These are phyloP conservation scores for Ogataea degrootiae DNA, from an alignment of 805 yeast genomes.

Conservation along the genomic window DNA sequence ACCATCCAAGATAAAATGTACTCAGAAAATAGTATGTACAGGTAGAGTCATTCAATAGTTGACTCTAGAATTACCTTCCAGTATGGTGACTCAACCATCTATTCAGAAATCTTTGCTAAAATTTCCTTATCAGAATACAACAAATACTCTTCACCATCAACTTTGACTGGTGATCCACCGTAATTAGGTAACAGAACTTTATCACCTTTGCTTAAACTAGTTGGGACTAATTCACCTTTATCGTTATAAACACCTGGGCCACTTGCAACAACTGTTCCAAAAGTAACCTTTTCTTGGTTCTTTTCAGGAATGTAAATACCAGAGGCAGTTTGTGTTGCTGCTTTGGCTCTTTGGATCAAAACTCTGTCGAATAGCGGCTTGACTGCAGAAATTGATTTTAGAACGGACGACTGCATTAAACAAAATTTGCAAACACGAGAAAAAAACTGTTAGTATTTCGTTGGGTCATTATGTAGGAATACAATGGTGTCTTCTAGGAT, in stretches of 20 bases:
- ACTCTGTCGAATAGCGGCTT: conserved; percentile 95
- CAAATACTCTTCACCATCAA: conserved; percentile 53
- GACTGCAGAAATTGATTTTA: conserved; percentile 37
- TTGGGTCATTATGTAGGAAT: too few species aligned
- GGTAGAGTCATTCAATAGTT: not conserved
- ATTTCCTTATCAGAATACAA: conserved; percentile 91
- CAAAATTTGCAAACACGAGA: not conserved
- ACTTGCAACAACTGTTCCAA: conserved; percentile 87
- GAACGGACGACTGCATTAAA: not conserved
- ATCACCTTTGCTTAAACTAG: conserved; percentile 85
- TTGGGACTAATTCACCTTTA: conserved; percentile 66
- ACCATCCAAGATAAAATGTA: too few species aligned
- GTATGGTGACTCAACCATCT: conserved; percentile 8
- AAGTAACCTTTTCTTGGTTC: conserved; percentile 89
- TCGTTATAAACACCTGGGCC: conserved; percentile 87
- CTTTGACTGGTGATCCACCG: conserved; percentile 87
- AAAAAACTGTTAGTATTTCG: too few species aligned
- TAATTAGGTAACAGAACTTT: conserved; percentile 89
- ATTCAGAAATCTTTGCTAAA: conserved; percentile 82
- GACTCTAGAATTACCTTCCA: not conserved
- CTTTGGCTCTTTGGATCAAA: conserved; percentile 90
- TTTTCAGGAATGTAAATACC: conserved; percentile 95
- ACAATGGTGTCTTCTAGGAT: too few species aligned
- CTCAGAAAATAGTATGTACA: not conserved
- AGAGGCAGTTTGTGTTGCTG: conserved; percentile 85